Evolutionary conservation across 2,329 filamentous ascomycete species (phyloP).

Genomic region (Colletotrichum neosansevieriae): DNA sequence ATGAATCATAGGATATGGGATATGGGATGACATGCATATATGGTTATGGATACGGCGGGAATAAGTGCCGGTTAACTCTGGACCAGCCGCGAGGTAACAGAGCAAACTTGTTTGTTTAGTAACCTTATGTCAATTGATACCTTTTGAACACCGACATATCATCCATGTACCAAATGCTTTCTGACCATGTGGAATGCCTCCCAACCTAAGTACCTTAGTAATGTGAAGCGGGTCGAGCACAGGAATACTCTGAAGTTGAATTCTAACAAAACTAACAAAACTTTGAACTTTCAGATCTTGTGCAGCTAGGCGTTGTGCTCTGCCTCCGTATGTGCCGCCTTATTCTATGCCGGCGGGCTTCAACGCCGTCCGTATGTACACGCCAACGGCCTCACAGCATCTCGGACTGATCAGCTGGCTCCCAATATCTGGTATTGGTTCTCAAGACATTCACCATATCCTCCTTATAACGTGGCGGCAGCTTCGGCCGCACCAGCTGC

Average conservation of each 20-base stretch:
- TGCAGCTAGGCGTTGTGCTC: slow-evolving; percentile 2
- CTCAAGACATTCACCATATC: no score
- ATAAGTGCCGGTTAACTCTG: slow-evolving; percentile 1
- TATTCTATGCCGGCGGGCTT: slow-evolving; percentile 19
- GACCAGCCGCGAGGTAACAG: slow-evolving; percentile 1
- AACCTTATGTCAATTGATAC: slow-evolving; percentile 21
- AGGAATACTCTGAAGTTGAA: no score
- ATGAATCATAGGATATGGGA: slow-evolving; percentile 30
- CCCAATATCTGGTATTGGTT: not conserved
- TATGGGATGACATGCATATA: slow-evolving; percentile 33
- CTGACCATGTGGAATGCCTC: no score
- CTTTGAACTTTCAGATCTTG: slow-evolving; percentile 9
- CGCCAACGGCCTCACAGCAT: slow-evolving; percentile 1
- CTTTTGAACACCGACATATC: not conserved
- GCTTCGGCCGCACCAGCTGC: slow-evolving; percentile 73
- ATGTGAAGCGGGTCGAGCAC: no score
- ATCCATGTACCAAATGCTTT: no score
- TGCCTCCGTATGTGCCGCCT: slow-evolving; percentile 24
- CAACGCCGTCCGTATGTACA: slow-evolving; percentile 35
- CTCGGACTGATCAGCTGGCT: not conserved
- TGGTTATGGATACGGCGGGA: slow-evolving; percentile 25
- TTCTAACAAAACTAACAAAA: not conserved
- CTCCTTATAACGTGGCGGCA: slow-evolving; percentile 63
- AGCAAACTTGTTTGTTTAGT: slow-evolving; percentile 2
- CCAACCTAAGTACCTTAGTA: no score